A percentile compares a stretch with the other conserved stretches of the same genome.
Conservation (phyloP, 2,329 filamentous ascomycete species). For the Calonectria pseudoreteaudii region DNA sequence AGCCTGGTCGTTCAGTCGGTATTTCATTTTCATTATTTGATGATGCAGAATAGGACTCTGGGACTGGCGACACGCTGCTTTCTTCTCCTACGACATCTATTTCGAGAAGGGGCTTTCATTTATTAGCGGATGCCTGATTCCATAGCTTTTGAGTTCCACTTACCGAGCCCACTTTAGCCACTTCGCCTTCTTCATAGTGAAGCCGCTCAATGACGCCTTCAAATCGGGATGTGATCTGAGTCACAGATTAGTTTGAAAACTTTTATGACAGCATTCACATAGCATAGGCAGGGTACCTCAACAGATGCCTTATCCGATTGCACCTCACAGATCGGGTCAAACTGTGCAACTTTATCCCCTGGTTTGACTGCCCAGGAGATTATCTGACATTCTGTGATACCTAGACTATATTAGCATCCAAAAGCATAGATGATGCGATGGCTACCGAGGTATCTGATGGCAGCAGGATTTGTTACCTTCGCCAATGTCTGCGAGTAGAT, state of each 20-base stretch:
- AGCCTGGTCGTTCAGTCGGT: neutral
- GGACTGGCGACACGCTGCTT: neutral
- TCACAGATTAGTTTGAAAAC: neutral
- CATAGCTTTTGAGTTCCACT: neutral
- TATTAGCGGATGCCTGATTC: neutral
- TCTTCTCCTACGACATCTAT: neutral
- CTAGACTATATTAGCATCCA: neutral
- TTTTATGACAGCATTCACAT: neutral
- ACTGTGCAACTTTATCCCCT: slow-evolving; percentile 19
- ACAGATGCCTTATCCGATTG: slow-evolving; percentile 30
- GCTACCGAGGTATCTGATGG: neutral
- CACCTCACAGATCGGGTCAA: slow-evolving; percentile 28
- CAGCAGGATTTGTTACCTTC: slow-evolving; percentile 15
- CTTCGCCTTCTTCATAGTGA: slow-evolving; percentile 10
- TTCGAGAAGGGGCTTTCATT: neutral
- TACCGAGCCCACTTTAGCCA: neutral
- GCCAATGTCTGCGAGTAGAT: slow-evolving; percentile 26
- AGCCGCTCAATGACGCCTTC: slow-evolving; percentile 10
- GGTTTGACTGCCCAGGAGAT: slow-evolving; percentile 21
- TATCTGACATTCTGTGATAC: slow-evolving; percentile 28
- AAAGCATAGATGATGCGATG: neutral
- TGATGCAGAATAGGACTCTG: neutral
- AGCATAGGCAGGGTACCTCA: neutral
- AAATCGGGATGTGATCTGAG: slow-evolving; percentile 25
- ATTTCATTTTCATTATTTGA: neutral